Percentiles rank a stretch among this genome's conserved stretches.
Evolutionary conservation across 2,329 filamentous ascomycete species (phyloP).

Genomic region (Exophiala sp.): DNA sequence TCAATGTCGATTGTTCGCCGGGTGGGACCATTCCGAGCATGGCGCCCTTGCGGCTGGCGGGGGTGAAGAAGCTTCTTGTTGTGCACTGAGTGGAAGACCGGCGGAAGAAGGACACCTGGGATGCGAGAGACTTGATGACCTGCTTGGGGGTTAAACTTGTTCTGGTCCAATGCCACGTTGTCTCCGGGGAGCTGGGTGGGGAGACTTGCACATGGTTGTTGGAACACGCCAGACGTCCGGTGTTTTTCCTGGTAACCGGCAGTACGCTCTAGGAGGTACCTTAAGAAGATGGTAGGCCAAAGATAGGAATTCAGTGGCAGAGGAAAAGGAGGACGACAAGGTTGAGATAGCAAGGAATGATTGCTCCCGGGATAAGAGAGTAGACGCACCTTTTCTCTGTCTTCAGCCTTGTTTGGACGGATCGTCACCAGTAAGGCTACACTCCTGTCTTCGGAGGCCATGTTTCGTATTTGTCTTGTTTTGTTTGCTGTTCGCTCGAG

Average conservation of each 20-base stretch:
- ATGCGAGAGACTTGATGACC: not conserved
- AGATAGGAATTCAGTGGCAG: too few species aligned
- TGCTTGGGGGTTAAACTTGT: not conserved
- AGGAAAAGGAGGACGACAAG: not conserved
- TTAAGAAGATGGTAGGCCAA: too few species aligned
- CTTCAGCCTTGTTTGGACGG: not conserved
- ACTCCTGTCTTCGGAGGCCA: not conserved
- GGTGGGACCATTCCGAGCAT: constrained; percentile 83
- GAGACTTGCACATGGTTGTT: too few species aligned
- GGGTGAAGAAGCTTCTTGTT: constrained; percentile 65
- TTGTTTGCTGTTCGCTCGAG: not conserved
- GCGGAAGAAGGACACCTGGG: constrained; percentile 6
- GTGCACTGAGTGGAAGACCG: constrained; percentile 18
- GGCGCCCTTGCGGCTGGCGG: constrained; percentile 88
- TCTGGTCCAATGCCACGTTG: too few species aligned
- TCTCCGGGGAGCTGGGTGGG: too few species aligned
- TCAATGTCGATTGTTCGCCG: constrained; percentile 4
- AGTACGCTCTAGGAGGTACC: too few species aligned
- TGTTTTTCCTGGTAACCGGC: too few species aligned
- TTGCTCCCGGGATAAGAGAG: not conserved
- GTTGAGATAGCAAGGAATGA: not conserved
- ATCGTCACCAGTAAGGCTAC: not conserved
- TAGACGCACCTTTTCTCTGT: not conserved
- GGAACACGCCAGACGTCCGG: too few species aligned
- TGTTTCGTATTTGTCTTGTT: not conserved